Evolutionary conservation across 192 early-diverging fungal species (phyloP).

Genomic region (Backusella sp.): DNA sequence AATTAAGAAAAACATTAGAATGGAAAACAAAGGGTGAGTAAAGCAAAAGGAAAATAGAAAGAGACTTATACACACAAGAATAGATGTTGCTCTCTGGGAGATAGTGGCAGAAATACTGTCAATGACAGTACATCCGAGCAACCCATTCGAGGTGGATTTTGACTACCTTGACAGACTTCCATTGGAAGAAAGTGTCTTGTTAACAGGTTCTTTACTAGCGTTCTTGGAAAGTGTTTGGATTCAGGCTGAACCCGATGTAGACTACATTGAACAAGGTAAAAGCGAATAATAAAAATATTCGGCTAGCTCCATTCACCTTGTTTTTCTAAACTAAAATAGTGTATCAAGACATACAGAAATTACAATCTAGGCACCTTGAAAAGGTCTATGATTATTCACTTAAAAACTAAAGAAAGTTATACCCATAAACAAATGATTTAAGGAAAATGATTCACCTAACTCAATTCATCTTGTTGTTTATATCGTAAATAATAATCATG

Average conservation of each 20-base stretch:
- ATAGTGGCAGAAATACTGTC: conserved; percentile 12
- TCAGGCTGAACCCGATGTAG: neutral
- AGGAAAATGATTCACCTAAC: too few species aligned
- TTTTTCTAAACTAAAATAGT: neutral
- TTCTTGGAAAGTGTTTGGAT: conserved; percentile 12
- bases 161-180: neutral
- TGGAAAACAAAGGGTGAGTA: conserved; percentile 2
- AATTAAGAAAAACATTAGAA: conserved; percentile 2
- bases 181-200: neutral
- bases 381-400: neutral
- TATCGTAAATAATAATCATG: too few species aligned
- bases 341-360: conserved; percentile 7
- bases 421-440: too few species aligned
- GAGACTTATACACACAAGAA: too few species aligned
- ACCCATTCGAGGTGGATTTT: conserved; percentile 9
- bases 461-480: too few species aligned
- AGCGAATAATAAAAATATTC: neutral
- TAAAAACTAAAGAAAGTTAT: neutral
- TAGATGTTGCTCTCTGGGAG: conserved; percentile 12
- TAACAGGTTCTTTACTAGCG: neutral
- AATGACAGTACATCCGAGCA: neutral
- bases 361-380: conserved; percentile 9
- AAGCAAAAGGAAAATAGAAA: neutral
- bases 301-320: neutral
- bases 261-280: conserved; percentile 3